Conservation (phyloP, 1,284 basidiomycete genomes). For the Vanrija sp. region DNA sequence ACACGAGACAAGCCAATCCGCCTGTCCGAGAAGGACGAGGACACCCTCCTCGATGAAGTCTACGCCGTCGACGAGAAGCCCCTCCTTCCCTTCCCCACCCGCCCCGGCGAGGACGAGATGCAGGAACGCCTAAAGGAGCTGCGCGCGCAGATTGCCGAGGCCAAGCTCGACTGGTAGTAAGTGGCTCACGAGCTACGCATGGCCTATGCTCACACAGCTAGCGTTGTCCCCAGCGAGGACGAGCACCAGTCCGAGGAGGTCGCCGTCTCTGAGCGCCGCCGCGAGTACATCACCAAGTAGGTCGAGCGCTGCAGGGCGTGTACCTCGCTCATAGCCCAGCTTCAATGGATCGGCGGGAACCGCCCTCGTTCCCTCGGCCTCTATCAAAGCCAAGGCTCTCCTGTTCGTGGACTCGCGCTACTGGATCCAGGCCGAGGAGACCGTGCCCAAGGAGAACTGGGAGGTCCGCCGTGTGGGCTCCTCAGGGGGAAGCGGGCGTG, state of each 20-base stretch:
- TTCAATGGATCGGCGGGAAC: constrained; percentile 83
- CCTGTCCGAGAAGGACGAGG: constrained; percentile 10
- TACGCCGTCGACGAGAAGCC: constrained; percentile 14
- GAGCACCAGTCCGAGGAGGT: constrained; percentile 86
- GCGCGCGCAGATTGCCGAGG: constrained; percentile 65
- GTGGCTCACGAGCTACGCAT: constrained; percentile 41
- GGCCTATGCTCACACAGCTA: constrained; percentile 29
- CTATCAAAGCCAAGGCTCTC: constrained; percentile 52
- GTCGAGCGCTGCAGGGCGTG: constrained; percentile 26
- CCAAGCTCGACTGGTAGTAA: constrained; percentile 79
- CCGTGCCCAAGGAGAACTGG: constrained; percentile 73
- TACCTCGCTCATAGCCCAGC: constrained; percentile 45
- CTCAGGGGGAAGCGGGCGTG: constrained; percentile 47
- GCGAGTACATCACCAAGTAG: constrained; percentile 77
- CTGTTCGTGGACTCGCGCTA: constrained; percentile 85
- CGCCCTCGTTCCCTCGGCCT: constrained; percentile 67
- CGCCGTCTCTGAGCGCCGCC: constrained; percentile 70
- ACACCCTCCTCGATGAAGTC: constrained; percentile 13
- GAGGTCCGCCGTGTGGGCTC: constrained; percentile 64
- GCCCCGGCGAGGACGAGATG: constrained; percentile 29
- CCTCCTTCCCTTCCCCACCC: neutral
- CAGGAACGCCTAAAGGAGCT: constrained; percentile 60
- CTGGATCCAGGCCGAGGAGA: constrained; percentile 75
- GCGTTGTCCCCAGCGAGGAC: constrained; percentile 75
- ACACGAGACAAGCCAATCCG: constrained; percentile 11